Base-by-base conservation (phyloP, 1,139 yeast species). In the Candida pseudoviswanathii region DNA sequence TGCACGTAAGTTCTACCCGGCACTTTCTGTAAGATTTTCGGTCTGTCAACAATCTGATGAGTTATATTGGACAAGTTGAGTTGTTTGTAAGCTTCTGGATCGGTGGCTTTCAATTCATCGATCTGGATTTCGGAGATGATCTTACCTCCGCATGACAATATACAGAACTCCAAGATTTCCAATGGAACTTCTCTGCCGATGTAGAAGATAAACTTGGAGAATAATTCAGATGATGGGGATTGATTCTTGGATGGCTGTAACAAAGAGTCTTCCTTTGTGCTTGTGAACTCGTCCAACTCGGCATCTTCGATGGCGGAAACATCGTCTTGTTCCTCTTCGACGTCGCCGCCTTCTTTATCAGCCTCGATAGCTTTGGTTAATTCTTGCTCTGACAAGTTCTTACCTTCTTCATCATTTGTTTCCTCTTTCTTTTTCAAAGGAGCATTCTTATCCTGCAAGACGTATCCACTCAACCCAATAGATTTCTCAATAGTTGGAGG, bases 111-210 rank as follows among this genome's bases (percentile, higher is more conserved):
- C 55, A 86, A 71, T 68, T 87, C 96, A 65, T 94, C 98, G 53
- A 91, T 68, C 5, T 96, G 87, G 51, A 94, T 82, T 72, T 94
- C 99, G 60, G 96, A 86, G 44, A 92, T 82, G 39, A 91, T 79
- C 51, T 80, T 77, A 50, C 97, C 99, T 54, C 98, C 98, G 64
- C 89, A 85, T 3, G 97, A 82, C 53, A 91, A 77, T 53, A 92
- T 85, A 58, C 92, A 80, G 66, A 94, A 89, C 73, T 94, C 99
- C 57, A 92, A 76, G 58, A 92, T 83, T 60, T 94, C 98, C 56
- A 92, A 77, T 26, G 98, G 91, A 42, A 94, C 99, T 73, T 94
- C 99, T 70, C 99, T 86, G 50, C 98, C 97, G 54, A 95, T 82
- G 65, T 73, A 94, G 67, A 94, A 92, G 5, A 87, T 82, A 64